Base-by-base conservation (phyloP, 139 green algal genomes). In the Chlorella vulgaris region DNA sequence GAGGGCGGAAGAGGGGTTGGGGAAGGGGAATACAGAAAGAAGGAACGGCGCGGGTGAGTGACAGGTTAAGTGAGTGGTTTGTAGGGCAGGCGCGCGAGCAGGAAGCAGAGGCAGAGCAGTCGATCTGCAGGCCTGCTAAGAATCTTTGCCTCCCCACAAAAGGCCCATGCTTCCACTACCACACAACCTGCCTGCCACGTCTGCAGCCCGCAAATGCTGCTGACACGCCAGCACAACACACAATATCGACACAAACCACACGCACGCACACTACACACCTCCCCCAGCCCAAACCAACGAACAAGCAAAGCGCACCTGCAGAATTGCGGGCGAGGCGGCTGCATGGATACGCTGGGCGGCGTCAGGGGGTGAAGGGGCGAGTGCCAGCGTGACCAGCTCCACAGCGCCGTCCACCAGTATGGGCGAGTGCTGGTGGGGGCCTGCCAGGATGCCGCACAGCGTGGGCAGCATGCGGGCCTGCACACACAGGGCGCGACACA, bases 361-460 rank as follows among this genome's bases (percentile, higher is more conserved):
- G 35, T 87, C 71, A 0, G 55, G 38, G 7, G 53, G 63, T 0
- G 81, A 78, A 3, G 87, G 79, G 8, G 53, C 69, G 39, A 94
- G 61, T 31, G 95, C 75, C 31, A 86, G 69, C 10, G 76, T 81
- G 6, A 94, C 63, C 75, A 96, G 42, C 62, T 95, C 91, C 81
- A 96, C 62, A 0, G 82, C 83, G 3, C 88, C 87, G 50, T 89
- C 89, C 36, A 96, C 85, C 33, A 93, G 43, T 33, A 88, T 85
- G 24, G 81, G 29, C 0, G 65, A 51, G 81, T 89, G 81, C 19
- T 50, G 55, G 43, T 69, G 70, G 18, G 83, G 74, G 6, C 70
- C 28, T n/a, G 47, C 35, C 2, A 91, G 15, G 69, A 94, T 84
- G 75, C 58, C 78, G 22, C 67, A 83, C 53, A 94, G 74, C 42